Evolutionary conservation across 2,329 filamentous ascomycete species (phyloP).

Genomic region (Fusarium domesticum): DNA sequence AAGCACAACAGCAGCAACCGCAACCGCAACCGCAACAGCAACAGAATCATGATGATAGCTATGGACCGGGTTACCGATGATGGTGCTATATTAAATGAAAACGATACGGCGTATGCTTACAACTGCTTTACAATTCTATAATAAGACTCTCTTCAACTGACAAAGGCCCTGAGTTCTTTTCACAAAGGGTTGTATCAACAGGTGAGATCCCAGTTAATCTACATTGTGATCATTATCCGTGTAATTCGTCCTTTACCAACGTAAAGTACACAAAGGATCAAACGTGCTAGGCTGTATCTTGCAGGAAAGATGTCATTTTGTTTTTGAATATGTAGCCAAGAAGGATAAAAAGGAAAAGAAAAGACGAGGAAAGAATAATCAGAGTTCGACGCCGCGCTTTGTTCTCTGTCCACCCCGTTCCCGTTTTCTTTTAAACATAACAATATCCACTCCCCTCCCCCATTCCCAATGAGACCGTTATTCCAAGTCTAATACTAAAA

Average conservation of each 20-base stretch:
- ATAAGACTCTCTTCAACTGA: no score
- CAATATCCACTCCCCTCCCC: background rate
- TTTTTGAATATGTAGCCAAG: background rate
- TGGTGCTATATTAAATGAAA: conserved; percentile 7
- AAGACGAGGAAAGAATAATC: conserved; percentile 4
- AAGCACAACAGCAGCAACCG: no score
- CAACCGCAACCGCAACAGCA: conserved; percentile 14
- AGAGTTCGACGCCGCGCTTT: conserved; percentile 20
- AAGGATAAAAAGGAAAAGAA: background rate
- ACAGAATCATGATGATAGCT: conserved; percentile 7
- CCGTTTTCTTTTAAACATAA: conserved; percentile 10
- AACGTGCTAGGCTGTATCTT: background rate
- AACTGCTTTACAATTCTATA: no score
- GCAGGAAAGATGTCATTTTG: background rate
- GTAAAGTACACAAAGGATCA: background rate
- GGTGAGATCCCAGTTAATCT: no score
- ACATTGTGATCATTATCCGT: no score
- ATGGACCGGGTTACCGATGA: conserved; percentile 14
- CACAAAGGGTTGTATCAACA: no score
- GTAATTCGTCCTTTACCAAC: background rate
- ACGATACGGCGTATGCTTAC: no score
- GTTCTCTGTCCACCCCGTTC: conserved; percentile 6
- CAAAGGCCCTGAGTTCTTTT: no score
- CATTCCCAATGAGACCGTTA: background rate
- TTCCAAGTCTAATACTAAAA: no score